Conservation (phyloP, 257 asterid species). For the Ajuga chamaepitys region DNA sequence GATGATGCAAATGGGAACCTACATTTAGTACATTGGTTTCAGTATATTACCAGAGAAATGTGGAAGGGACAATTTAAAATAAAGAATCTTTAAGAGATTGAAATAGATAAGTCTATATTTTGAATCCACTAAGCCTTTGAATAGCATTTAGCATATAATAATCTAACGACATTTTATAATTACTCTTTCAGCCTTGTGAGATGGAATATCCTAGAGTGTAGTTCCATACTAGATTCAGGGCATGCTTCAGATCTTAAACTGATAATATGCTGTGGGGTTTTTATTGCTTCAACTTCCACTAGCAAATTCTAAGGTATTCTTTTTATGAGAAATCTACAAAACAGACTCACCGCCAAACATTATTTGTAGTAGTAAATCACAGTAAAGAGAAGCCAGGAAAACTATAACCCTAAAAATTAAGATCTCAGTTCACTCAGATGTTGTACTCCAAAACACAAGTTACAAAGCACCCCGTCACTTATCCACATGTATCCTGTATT, state of each 20-base stretch:
- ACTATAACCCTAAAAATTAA: neutral
- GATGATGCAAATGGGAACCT: constrained; percentile 73
- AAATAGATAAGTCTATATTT: neutral
- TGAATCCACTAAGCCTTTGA: neutral
- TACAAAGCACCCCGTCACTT: neutral
- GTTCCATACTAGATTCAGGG: neutral
- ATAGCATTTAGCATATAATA: constrained; percentile 4
- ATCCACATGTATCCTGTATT: neutral
- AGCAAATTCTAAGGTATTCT: neutral
- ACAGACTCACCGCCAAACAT: neutral
- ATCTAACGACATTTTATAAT: neutral
- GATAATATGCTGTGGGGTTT: neutral
- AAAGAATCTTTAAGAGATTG: neutral
- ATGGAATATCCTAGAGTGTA: neutral
- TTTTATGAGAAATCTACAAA: neutral
- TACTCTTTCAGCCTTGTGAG: neutral
- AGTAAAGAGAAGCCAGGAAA: neutral
- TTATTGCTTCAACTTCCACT: neutral
- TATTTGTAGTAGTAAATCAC: neutral
- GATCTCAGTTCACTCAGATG: neutral
- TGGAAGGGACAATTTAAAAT: neutral
- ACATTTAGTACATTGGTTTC: constrained; percentile 14
- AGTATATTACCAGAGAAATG: neutral
- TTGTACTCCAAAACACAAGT: constrained; percentile 7
- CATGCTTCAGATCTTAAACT: neutral